Evolutionary conservation across 257 asterid species (phyloP).

Genomic region (Jacaranda copaia): DNA sequence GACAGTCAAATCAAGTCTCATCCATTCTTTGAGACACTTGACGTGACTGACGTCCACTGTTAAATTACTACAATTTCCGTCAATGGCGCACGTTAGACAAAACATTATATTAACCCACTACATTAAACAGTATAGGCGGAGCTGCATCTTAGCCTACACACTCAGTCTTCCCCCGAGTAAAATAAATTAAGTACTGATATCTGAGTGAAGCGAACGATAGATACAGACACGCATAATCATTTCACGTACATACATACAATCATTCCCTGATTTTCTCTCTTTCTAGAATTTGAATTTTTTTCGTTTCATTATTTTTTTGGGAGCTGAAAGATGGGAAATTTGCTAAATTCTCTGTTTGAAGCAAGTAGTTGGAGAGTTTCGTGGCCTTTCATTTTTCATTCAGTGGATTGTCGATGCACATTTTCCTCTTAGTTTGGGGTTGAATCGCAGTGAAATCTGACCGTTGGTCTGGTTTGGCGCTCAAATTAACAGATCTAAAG

Average conservation of each 20-base stretch:
- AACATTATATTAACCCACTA: conserved; percentile 33
- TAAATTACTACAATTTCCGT: conserved; percentile 48
- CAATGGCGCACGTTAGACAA: conserved; percentile 53
- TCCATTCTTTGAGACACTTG: conserved; percentile 28
- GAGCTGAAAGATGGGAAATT: conserved; percentile 45
- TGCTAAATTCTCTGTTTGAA: conserved; percentile 28
- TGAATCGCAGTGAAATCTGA: conserved; percentile 33
- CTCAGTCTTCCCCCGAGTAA: conserved; percentile 2
- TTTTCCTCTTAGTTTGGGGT: conserved; percentile 39
- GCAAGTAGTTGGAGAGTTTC: conserved; percentile 35
- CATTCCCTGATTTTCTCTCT: conserved; percentile 35
- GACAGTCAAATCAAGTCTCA: neutral
- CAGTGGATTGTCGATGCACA: conserved; percentile 33
- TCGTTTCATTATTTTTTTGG: neutral
- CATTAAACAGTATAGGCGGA: neutral
- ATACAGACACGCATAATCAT: conserved; percentile 38
- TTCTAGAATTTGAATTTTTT: conserved; percentile 12
- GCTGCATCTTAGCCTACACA: conserved; percentile 40
- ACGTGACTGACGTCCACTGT: conserved; percentile 53
- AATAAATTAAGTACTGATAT: conserved; percentile 35
- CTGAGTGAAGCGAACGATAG: conserved; percentile 52
- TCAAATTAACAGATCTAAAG: conserved; percentile 54
- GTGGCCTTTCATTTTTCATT: conserved; percentile 37
- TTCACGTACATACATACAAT: conserved; percentile 3
- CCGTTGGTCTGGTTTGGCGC: conserved; percentile 32